Base-by-base conservation (phyloP, 208 protist genomes). In the Phytomonas sp. region DNA sequence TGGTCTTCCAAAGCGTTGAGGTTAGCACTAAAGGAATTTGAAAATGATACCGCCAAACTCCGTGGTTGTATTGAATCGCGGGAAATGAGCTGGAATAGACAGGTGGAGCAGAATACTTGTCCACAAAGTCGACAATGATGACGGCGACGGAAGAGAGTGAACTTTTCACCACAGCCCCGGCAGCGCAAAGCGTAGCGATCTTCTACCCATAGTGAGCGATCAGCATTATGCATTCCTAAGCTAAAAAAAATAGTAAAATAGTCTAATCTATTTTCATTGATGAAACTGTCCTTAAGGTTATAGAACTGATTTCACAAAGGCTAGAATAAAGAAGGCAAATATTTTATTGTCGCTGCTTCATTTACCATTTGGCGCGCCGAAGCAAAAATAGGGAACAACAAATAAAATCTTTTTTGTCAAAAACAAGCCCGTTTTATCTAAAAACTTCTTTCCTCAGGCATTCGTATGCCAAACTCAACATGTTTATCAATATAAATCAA, bases 51-150 rank as follows among this genome's bases (percentile, higher is more conserved):
- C 40, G 1, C 40, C 40, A 40, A 40, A 9, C 9, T 9, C 36
- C 36, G 36, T 9, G 9, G 36, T 9, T 40, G 36, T 9, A 40
- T 9, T 9, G 6, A 4, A 40, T 40, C 36, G 9, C 40, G 40
- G 40, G 7, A 3, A 20, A 2, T 64, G 7, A 40, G 31, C 15
- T 34, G 36, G 60, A 64, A 40, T 64, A 95, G 78, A 59, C 89
- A 95, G 43, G 81, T 62, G 46, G 76, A 68, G 67, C 89, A 95
- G 66, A 93, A 95, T 2, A 95, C 76, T 67, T 93, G 87, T 3
- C 89, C 89, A 61, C 89, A 95, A 51, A 84, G 72, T 0, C 89
- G 77, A 70, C 89, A 95, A 70, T 95, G 89, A 69, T 95, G 89
- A 8, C 82, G 81, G 17, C 89, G 82, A 8, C 83, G 74, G 26